Base-by-base conservation (phyloP, 169 alveolate genomes). In the Babesia bovis region DNA sequence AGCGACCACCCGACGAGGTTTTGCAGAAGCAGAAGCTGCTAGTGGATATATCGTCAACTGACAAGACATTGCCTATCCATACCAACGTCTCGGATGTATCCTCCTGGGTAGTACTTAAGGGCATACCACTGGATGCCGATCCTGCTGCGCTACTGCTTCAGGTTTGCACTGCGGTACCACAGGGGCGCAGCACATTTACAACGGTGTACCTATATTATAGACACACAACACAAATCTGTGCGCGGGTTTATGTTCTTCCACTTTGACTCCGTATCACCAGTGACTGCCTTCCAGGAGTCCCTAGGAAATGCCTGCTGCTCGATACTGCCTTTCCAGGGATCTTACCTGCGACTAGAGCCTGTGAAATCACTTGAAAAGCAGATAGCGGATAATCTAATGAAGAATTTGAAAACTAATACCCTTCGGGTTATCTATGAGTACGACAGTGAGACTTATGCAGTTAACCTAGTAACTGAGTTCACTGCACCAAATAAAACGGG, bases 91-190 rank as follows among this genome's bases (percentile, higher is more conserved):
- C 83, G 19, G 87, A 78, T 33, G 36, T 78, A 5, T 44, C 88
- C n/a, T 50, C 83, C 6, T 81, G 88, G 84, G 47, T 81, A 12
- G 75, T 81, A 1, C 25, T 81, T 12, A 81, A 81, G 28, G 58
- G 71, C 21, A 45, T 81, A 23, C 72, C 88, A 2, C 25, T 53
- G 15, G 63, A 13, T 3, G 73, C 74, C 15, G 82, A 78, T 47
- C 81, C 82, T 26, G 0, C 74, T 6, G 49, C 66, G 33, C 42
- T 78, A 41, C 69, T 78, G 17, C 25, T 41, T 17, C 25, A 49
- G 60, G 58, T 77, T 1, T 63, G 75, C 19, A 13, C 40, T 25
- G 35, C 26, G 32, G 52, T 77, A 2, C 71, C 79, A 4, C 74
- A 50, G n/a, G n/a, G 61, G 71, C n/a, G 79, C 82, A 2, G 69